Conservation (phyloP, 305 asterid genomes). For the Galium porrigens region DNA sequence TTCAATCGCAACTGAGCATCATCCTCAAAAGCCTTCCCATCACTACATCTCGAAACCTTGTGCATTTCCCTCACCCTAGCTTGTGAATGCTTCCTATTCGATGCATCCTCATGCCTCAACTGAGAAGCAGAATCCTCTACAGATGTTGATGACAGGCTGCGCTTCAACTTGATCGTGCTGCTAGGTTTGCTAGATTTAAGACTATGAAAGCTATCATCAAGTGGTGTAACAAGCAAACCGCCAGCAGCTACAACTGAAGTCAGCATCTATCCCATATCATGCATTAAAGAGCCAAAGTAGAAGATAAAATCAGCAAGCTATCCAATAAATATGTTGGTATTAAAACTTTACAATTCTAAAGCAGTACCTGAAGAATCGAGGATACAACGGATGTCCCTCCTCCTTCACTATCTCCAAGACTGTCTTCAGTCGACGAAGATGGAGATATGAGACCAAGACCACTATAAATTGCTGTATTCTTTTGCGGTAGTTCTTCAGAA, state of each 20-base stretch:
- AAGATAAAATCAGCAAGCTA: slow-evolving; percentile 6
- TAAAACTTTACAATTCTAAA: slow-evolving; percentile 3
- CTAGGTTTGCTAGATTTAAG: slow-evolving; percentile 25
- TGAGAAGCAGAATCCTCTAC: slow-evolving; percentile 23
- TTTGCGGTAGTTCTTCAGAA: slow-evolving; percentile 39
- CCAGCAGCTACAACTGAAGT: slow-evolving; percentile 38
- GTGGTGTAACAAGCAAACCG: slow-evolving; percentile 26
- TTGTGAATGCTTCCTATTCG: slow-evolving; percentile 27
- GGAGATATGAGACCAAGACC: slow-evolving; percentile 78
- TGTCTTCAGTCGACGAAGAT: slow-evolving; percentile 58
- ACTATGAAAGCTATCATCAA: slow-evolving; percentile 42
- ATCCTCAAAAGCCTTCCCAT: slow-evolving; percentile 24
- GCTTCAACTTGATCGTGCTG: slow-evolving; percentile 26
- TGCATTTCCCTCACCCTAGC: slow-evolving; percentile 24
- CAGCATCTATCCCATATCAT: slow-evolving; percentile 43
- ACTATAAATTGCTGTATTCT: slow-evolving; percentile 54
- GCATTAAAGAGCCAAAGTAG: slow-evolving; percentile 13
- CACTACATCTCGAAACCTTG: slow-evolving; percentile 27
- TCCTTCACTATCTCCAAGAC: slow-evolving; percentile 54
- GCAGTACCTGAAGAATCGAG: slow-evolving; percentile 47
- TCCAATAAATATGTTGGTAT: neutral
- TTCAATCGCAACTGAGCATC: slow-evolving; percentile 16
- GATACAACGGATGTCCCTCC: slow-evolving; percentile 34
- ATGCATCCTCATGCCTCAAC: slow-evolving; percentile 26
- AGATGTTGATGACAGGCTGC: slow-evolving; percentile 22